Conservation (phyloP, 2,329 filamentous ascomycete species). For the Cryphonectria parasitica region DNA sequence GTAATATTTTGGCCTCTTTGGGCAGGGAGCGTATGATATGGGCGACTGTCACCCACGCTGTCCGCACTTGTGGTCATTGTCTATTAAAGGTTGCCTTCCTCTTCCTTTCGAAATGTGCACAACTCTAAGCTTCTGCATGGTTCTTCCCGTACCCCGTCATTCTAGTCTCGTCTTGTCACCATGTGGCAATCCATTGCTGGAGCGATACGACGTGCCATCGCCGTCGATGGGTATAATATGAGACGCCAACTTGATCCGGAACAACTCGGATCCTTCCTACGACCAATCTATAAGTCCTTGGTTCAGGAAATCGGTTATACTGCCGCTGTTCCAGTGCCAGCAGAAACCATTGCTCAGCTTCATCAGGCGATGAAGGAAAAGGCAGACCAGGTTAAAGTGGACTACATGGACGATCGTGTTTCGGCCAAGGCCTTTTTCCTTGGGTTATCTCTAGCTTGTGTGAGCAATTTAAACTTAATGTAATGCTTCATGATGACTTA, state of each 20-base stretch:
- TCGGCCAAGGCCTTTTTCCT: constrained; percentile 5
- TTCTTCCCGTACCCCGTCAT: too few species aligned
- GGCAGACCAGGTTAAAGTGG: constrained; percentile 1
- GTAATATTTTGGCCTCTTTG: too few species aligned
- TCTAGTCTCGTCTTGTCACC: background rate
- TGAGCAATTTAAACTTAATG: background rate
- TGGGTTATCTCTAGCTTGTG: constrained; percentile 6
- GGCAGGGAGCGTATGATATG: too few species aligned
- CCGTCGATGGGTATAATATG: background rate
- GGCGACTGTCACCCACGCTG: too few species aligned
- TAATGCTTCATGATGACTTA: background rate
- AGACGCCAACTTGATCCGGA: constrained; percentile 13
- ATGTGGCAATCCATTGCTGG: background rate
- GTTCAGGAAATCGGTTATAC: constrained; percentile 8
- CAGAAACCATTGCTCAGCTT: background rate
- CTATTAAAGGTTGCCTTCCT: background rate
- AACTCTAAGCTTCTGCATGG: background rate
- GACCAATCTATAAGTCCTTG: background rate
- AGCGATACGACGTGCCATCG: background rate
- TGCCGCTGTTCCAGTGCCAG: background rate
- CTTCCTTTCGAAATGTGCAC: background rate
- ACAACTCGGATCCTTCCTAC: constrained; percentile 3
- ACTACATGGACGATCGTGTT: constrained; percentile 3
- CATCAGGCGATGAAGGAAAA: constrained; percentile 9
- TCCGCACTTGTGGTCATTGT: too few species aligned